Evolutionary conservation across 225 moss, liverwort and hornwort genomes (phyloP), one percentile per base, ranked within the genome.

Genomic region (Ulota crispa): DNA sequence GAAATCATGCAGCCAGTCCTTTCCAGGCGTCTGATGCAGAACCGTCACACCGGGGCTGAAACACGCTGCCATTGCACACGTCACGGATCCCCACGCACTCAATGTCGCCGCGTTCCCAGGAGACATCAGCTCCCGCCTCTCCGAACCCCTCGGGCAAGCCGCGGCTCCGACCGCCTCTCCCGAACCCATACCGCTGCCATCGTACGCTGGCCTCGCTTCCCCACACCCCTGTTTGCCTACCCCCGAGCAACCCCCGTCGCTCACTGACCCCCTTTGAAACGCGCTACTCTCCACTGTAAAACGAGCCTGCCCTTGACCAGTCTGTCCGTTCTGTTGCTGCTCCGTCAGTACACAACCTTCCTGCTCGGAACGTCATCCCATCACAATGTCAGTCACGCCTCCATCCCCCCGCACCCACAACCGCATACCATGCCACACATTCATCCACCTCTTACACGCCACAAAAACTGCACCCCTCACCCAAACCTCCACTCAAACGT

Each of bases 251-350:
- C 56, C 87, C 82, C 84, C 88, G 73, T 72, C 85, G 70, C 77
- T 85, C 75, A 86, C 92, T 80, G 89, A 87, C 52, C 83, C 88
- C 81, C 72, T 91, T 34, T 83, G 87, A 72, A 88, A 84, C 70
- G 86, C 85, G 83, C 87, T 88, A 75, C 89, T 83, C 66, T 90
- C 97, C 24, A 85, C 86, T 42, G 88, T 77, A 70, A 79, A 76
- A 54, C 93, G 92, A 73, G 81, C 72, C 24, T 87, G 93, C 78
- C 87, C 91, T 81, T 73, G 77, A 30, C 83, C 85, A 74, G 50
- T 85, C 75, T 93, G 96, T 75, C 89, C 86, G 79, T 95, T 94
- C 82, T 80, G 90, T 75, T 88, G 93, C 83, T 98, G 98, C 91
- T 95, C 95, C 88, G 92, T 91, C 69, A 98, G 91, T 68, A 94